Base-by-base conservation (phyloP, 2,329 filamentous ascomycete species). In the Botrytis elliptica region DNA sequence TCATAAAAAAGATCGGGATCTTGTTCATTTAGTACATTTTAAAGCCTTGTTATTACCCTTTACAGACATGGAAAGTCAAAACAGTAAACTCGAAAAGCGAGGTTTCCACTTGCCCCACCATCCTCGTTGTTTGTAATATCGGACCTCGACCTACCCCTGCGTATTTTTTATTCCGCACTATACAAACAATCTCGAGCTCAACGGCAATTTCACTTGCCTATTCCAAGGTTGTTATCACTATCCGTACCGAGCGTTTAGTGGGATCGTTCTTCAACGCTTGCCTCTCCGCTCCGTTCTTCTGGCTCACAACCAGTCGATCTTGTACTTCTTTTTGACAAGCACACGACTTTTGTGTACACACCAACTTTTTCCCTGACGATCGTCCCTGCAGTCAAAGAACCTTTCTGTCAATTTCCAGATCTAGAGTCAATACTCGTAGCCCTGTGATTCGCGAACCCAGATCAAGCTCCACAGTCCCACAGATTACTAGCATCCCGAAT, bases 371-470 rank as follows among this genome's bases (percentile, higher is more conserved):
- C 60, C 72, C 57, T 75, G 72, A 66, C 77, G 77, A 80, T 79
- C 78, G 74, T 74, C 78, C 77, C 71, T 79, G 75, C 75, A 77
- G 72, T 78, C 69, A 75, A 77, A 69, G 60, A 62, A 42, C 46
- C 64, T 71, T 62, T 70, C 74, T 68, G 65, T 78, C 76, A 71
- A 73, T 57, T 72, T 55, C 75, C 67, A 79, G 76, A 77, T 79
- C 76, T 73, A 75, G 75, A 77, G 74, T 71, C 74, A 63, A 75
- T 74, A 74, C 62, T 75, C 49, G 49, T 74, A 77, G 74, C 75
- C 74, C 76, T 78, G 71, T 79, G 79, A 79, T 79, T 80, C 72
- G 76, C 73, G 68, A 75, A 71, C 52, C 49, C 75, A 74, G 76
- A 78, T 78, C 59, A 77, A 76, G 73, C 75, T 77, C 75, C 75